These are phyloP conservation scores for Lichina pygmaea DNA, from an alignment of 495 filamentous ascomycete genomes.

Conservation along the genomic window DNA sequence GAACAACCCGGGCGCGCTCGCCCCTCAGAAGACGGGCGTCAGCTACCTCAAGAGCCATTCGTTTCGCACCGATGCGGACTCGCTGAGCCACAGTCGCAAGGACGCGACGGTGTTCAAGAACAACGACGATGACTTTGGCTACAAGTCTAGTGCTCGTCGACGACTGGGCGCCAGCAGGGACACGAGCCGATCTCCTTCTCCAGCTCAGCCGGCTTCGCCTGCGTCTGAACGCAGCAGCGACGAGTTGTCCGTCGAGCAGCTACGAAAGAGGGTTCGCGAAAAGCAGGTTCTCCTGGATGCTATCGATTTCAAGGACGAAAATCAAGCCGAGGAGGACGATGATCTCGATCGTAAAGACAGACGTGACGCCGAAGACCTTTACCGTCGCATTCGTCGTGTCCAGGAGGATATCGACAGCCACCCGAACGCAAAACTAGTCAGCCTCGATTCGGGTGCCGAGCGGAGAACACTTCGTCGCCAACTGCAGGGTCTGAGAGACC, in stretches of 20 bases:
- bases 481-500: conserved; percentile 66
- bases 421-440: conserved; percentile 47
- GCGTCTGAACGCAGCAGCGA: conserved; percentile 43
- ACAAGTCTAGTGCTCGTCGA: conserved; percentile 79
- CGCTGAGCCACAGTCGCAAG: conserved; percentile 32
- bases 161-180: conserved; percentile 45
- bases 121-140: conserved; percentile 70
- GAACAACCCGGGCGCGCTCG: conserved; percentile 54
- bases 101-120: conserved; percentile 95
- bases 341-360: conserved; percentile 72
- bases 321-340: conserved; percentile 71
- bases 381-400: conserved; percentile 70
- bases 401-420: conserved; percentile 93
- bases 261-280: conserved; percentile 83
- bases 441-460: conserved; percentile 64
- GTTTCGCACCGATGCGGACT: conserved; percentile 32
- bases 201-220: conserved; percentile 40
- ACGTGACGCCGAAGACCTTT: conserved; percentile 80
- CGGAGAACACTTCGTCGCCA: conserved; percentile 64
- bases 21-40: conserved; percentile 90
- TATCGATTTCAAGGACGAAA: conserved; percentile 90
- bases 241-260: conserved; percentile 61
- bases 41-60: conserved; percentile 93
- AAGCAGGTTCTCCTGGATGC: conserved; percentile 91
- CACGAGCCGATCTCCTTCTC: conserved; percentile 49